Conservation (phyloP, 1,284 basidiomycete genomes). For the Irpex sp. region DNA sequence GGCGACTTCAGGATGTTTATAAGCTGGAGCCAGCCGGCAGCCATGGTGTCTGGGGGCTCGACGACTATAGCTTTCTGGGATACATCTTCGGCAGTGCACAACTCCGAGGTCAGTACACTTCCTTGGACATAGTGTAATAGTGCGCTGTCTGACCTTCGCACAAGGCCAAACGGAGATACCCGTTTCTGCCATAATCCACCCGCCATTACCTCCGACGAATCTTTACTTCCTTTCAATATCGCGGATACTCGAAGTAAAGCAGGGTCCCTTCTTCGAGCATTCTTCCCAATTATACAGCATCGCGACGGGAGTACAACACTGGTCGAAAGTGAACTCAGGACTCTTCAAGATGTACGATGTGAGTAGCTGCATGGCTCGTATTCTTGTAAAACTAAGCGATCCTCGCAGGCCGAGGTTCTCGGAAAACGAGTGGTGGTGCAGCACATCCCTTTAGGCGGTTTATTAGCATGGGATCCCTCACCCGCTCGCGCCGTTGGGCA, state of each 20-base stretch:
- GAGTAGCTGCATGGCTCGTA: constrained; percentile 18
- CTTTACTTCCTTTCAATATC: constrained; percentile 81
- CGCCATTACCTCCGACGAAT: constrained; percentile 56
- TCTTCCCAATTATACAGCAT: constrained; percentile 90
- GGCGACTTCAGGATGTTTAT: constrained; percentile 87
- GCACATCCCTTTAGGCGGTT: constrained; percentile 85
- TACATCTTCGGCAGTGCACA: constrained; percentile 94
- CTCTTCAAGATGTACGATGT: constrained; percentile 95
- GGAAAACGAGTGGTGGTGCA: constrained; percentile 96
- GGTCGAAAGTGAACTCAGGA: constrained; percentile 88
- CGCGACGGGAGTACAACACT: constrained; percentile 79
- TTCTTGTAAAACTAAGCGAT: background rate
- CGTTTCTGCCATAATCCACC: constrained; percentile 53
- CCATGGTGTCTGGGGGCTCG: constrained; percentile 97
- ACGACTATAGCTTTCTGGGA: constrained; percentile 90
- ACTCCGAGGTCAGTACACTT: constrained; percentile 58
- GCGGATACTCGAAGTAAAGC: constrained; percentile 80
- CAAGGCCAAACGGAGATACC: constrained; percentile 57
- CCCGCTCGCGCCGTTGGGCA: background rate
- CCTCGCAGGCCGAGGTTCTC: constrained; percentile 79
- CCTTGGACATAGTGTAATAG: background rate
- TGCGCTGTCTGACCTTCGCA: background rate
- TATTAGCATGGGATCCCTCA: constrained; percentile 58
- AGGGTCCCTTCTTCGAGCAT: constrained; percentile 88
- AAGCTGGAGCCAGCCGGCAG: constrained; percentile 94